Conservation (phyloP, 73 alveolate species). For the Paramecium bursaria region DNA sequence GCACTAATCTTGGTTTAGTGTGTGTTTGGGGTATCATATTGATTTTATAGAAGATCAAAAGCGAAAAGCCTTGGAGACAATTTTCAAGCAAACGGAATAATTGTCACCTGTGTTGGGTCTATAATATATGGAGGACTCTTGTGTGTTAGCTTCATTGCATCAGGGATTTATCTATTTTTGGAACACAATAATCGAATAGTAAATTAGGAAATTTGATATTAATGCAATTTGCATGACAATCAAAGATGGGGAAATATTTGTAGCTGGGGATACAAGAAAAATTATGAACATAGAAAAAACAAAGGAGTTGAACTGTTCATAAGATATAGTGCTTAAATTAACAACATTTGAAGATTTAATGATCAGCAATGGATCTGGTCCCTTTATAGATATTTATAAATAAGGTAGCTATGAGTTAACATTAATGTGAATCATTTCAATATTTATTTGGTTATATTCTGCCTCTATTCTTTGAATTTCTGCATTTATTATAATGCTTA, state of each 20-base stretch:
- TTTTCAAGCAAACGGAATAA: too few species aligned
- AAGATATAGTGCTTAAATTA: neutral
- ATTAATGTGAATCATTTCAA: conserved; percentile 15
- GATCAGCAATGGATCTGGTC: conserved; percentile 45
- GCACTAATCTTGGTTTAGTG: too few species aligned
- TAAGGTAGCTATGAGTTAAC: conserved; percentile 33
- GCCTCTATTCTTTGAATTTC: conserved; percentile 2
- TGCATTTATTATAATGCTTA: neutral
- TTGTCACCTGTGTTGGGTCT: too few species aligned
- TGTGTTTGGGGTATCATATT: too few species aligned
- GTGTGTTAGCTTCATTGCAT: too few species aligned
- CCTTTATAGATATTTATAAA: conserved; percentile 39
- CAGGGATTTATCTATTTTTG: too few species aligned
- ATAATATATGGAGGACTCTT: too few species aligned
- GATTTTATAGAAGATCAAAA: too few species aligned
- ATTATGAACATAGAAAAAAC: neutral
- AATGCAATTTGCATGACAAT: conserved; percentile 14
- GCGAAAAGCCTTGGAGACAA: too few species aligned
- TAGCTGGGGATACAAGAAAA: neutral
- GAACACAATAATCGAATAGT: too few species aligned
- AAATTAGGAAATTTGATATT: neutral
- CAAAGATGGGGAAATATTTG: conserved; percentile 3
- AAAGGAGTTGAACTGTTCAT: too few species aligned
- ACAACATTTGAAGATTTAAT: neutral
- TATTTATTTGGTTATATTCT: neutral